Evolutionary conservation across 177 flowering plant genomes (phyloP).

Genomic region (Vitis hybrid): DNA sequence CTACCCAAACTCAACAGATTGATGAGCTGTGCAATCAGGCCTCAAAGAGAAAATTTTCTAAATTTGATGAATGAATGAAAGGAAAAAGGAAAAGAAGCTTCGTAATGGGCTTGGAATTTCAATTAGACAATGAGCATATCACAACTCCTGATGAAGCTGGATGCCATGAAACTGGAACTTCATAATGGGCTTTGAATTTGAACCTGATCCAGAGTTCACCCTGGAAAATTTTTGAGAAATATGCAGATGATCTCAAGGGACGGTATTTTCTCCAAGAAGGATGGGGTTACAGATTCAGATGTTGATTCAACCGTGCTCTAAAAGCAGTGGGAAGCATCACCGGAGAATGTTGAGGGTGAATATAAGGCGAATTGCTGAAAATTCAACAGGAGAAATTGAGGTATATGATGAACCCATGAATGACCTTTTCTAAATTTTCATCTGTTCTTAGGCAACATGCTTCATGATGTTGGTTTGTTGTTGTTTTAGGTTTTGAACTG

Average conservation of each 20-base stretch:
- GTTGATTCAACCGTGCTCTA: not conserved
- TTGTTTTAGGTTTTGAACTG: slow-evolving; percentile 25
- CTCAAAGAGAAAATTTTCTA: not conserved
- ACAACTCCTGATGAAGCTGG: slow-evolving; percentile 2
- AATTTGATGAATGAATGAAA: not conserved
- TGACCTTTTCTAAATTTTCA: not conserved
- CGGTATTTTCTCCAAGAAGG: slow-evolving; percentile 21
- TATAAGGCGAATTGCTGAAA: slow-evolving; percentile 64
- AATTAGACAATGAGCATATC: not conserved
- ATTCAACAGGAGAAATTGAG: slow-evolving; percentile 68
- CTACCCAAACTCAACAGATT: slow-evolving; percentile 27
- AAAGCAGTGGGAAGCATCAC: slow-evolving; percentile 21
- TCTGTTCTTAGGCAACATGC: slow-evolving; percentile 21
- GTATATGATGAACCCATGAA: slow-evolving; percentile 27
- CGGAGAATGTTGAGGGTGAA: slow-evolving; percentile 71
- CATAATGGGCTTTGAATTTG: slow-evolving; percentile 3
- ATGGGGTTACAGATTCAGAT: slow-evolving; percentile 1
- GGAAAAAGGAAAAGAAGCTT: slow-evolving; percentile 16
- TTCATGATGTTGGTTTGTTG: slow-evolving; percentile 23
- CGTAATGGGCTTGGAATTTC: slow-evolving; percentile 2
- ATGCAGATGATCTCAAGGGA: slow-evolving; percentile 37
- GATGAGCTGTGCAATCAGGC: slow-evolving; percentile 17
- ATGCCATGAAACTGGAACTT: not conserved
- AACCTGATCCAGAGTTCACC: slow-evolving; percentile 32
- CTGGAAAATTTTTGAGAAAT: slow-evolving; percentile 28